Base-by-base conservation (phyloP, 2,329 filamentous ascomycete genomes). In the Fusarium sororula region DNA sequence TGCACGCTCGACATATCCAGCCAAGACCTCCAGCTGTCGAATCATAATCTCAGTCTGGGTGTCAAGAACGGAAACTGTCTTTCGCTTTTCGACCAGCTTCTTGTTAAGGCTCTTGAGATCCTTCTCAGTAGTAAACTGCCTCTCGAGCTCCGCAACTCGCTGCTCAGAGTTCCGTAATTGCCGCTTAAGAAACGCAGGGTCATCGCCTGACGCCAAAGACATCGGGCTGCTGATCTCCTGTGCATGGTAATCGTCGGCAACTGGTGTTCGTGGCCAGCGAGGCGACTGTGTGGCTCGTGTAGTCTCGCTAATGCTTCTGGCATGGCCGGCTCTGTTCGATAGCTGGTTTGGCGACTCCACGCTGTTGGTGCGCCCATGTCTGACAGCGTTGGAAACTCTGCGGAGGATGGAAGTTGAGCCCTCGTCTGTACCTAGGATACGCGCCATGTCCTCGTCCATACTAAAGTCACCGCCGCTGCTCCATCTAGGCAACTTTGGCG, bases 11-110 rank as follows among this genome's bases (percentile, higher is more conserved):
- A 98, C 91, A 80, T 96, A 96, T 51, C 95, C 94, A 8, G 94
- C 95, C 78, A 98, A 89, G 42, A 96, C 92, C 79, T 97, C 94
- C 24, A 98, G 87, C 82, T 98, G 95, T 45, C 94, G 92, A 78
- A 98, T 94, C 84, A 98, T 96, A 81, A 98, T 95, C 83, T 98
- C 96, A 57, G 95, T 94, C 83, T 98, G 94, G 1, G 95, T 96
- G 81, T 98, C 96, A 58, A 98, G 87, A 24, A 97, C 93, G 12
- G 96, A 96, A 81, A 99, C 96, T 0, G 96, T 98, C 78, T 97
- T 98, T 66, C 96, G 90, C 85, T 98, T 98, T 83, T 98, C 95
- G 41, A 93, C 88, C 30, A 98, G 86, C 80, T 95, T 96, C 77
- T 93, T 95, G 82, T 97, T 97, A 37, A 97, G 90, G 77, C 91